Percentiles rank a stretch among this genome's conserved stretches.
phyloP scores from a whole-genome alignment of 768 basidiomycete species.

The Roridomyces roridus region DNA sequence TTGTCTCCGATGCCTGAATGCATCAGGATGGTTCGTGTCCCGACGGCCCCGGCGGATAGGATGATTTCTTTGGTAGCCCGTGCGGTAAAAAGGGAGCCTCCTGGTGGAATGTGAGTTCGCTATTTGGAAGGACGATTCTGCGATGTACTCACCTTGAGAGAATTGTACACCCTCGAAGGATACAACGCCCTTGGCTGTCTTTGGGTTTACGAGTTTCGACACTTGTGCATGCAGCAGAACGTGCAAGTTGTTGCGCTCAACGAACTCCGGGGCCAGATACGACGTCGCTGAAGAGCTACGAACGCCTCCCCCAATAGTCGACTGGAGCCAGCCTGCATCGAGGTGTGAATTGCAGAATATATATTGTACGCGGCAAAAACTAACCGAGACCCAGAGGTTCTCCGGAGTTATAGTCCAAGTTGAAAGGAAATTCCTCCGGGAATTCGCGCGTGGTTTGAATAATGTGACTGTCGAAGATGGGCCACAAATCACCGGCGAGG shows the following conservation, averaged over 20 bases:
- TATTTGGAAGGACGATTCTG: background rate
- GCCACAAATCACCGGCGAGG: conserved; percentile 31
- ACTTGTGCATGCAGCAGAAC: conserved; percentile 33
- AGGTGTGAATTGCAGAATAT: too few relatives aligned
- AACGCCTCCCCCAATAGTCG: conserved; percentile 28
- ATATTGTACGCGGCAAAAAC: too few relatives aligned
- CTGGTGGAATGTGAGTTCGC: background rate
- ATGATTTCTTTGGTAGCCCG: conserved; percentile 37
- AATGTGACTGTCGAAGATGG: conserved; percentile 34
- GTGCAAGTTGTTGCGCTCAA: conserved; percentile 33
- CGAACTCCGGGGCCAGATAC: conserved; percentile 31
- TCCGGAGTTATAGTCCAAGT: conserved; percentile 36
- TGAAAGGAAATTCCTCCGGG: conserved; percentile 34
- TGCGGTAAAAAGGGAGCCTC: conserved; percentile 11
- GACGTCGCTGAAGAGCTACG: conserved; percentile 39
- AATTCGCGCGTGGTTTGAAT: conserved; percentile 36
- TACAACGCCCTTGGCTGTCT: background rate
- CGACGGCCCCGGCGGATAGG: conserved; percentile 39
- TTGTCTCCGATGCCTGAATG: conserved; percentile 38
- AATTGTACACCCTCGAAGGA: conserved; percentile 26
- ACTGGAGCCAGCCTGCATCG: conserved; percentile 31
- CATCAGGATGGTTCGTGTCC: conserved; percentile 34
- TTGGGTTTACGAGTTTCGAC: conserved; percentile 16
- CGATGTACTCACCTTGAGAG: conserved; percentile 13
- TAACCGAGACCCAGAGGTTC: conserved; percentile 34